A percentile compares a stretch with the other conserved stretches of the same genome.
phyloP scores from a whole-genome alignment of 805 yeast genomes.

The Yueomyces sp. region DNA sequence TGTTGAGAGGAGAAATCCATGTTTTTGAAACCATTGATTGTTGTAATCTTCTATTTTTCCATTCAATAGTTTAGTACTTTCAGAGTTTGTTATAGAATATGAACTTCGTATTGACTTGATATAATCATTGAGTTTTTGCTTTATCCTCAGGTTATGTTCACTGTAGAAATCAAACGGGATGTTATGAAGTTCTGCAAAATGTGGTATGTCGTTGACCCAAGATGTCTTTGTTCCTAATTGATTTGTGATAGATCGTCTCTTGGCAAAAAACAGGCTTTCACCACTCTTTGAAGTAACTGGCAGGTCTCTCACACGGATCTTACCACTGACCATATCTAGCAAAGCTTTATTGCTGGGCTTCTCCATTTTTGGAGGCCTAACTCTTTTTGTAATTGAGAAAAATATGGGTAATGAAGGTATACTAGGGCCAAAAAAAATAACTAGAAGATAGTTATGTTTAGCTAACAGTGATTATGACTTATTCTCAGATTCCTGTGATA shows the following conservation, averaged over 20 bases:
- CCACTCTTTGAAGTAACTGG: slow-evolving; percentile 1
- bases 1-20: slow-evolving; percentile 5
- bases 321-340: not conserved
- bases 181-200: slow-evolving; percentile 8
- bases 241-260: slow-evolving; percentile 1
- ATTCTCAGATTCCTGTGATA: no score
- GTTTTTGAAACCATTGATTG: slow-evolving; percentile 1
- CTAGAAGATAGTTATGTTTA: no score
- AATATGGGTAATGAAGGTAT: no score
- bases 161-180: slow-evolving; percentile 1
- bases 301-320: slow-evolving; percentile 1
- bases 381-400: not conserved
- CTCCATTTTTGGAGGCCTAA: not conserved
- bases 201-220: slow-evolving; percentile 11
- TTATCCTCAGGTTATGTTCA: not conserved
- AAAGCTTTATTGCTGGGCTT: slow-evolving; percentile 1
- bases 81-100: slow-evolving; percentile 2
- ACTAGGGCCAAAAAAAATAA: no score
- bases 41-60: slow-evolving; percentile 1
- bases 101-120: slow-evolving; percentile 1
- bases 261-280: not conserved
- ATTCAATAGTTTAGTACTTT: slow-evolving; percentile 2
- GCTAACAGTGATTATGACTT: no score
- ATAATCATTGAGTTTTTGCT: slow-evolving; percentile 4
- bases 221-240: slow-evolving; percentile 1